These are phyloP conservation scores for Sporisorium iseilematis-ciliati DNA, from an alignment of 1,284 basidiomycete genomes.

Conservation along the genomic window DNA sequence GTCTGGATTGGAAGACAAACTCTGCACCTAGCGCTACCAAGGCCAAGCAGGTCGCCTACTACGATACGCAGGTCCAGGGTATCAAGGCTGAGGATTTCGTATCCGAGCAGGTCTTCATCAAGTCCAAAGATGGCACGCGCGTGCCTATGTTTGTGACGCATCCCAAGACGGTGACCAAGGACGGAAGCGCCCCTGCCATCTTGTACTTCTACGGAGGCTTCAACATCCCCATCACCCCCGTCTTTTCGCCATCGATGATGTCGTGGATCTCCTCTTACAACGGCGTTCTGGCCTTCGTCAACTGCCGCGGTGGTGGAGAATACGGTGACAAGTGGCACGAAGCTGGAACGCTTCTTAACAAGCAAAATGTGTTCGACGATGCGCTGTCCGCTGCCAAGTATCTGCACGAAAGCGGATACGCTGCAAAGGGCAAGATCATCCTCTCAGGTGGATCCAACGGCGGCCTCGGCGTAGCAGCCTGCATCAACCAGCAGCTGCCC, in stretches of 20 bases:
- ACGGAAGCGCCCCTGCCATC: slow-evolving; percentile 82
- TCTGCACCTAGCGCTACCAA: slow-evolving; percentile 59
- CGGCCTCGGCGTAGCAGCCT: slow-evolving; percentile 82
- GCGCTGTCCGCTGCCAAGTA: slow-evolving; percentile 75
- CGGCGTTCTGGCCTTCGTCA: slow-evolving; percentile 77
- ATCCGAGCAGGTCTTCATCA: slow-evolving; percentile 75
- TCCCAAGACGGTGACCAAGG: slow-evolving; percentile 78
- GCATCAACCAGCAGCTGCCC: slow-evolving; percentile 81
- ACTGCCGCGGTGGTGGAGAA: slow-evolving; percentile 81
- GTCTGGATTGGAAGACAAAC: slow-evolving; percentile 53
- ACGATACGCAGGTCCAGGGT: slow-evolving; percentile 77
- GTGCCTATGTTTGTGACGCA: slow-evolving; percentile 89
- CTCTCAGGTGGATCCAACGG: slow-evolving; percentile 74
- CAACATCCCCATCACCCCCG: slow-evolving; percentile 78
- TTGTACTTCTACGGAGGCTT: slow-evolving; percentile 77
- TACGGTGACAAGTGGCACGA: slow-evolving; percentile 78
- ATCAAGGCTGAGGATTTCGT: slow-evolving; percentile 80
- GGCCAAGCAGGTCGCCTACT: slow-evolving; percentile 72
- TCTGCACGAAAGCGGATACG: slow-evolving; percentile 80
- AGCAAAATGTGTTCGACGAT: slow-evolving; percentile 81
- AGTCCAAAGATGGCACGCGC: slow-evolving; percentile 82
- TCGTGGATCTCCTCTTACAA: slow-evolving; percentile 82
- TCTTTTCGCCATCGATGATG: slow-evolving; percentile 80
- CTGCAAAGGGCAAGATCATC: slow-evolving; percentile 79
- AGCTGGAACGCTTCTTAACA: slow-evolving; percentile 63